Percentiles rank a stretch among this genome's conserved stretches.
These are phyloP conservation scores for Beverwykella pulmonaria DNA, from an alignment of 495 filamentous ascomycete genomes.

Conservation along the genomic window DNA sequence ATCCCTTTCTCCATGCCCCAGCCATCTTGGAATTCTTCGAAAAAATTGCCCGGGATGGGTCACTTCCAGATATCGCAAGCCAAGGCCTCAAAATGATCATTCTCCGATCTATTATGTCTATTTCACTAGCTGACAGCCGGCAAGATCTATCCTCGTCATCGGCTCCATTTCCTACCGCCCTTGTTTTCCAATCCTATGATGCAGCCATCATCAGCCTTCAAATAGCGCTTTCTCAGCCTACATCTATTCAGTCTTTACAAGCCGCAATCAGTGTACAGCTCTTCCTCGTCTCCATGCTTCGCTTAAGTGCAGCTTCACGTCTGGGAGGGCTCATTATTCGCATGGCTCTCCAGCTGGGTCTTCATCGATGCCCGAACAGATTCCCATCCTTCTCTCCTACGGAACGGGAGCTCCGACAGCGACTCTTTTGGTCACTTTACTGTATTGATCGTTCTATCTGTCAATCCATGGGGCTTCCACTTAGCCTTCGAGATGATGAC, in stretches of 20 bases:
- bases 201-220: conserved; percentile 46
- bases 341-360: conserved; percentile 53
- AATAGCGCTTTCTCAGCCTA: conserved; percentile 45
- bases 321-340: conserved; percentile 53
- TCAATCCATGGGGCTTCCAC: conserved; percentile 54
- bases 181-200: conserved; percentile 49
- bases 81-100: conserved; percentile 37
- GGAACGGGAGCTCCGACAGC: conserved; percentile 49
- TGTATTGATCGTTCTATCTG: conserved; percentile 47
- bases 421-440: conserved; percentile 58
- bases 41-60: conserved; percentile 29
- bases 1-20: conserved; percentile 53
- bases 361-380: conserved; percentile 54
- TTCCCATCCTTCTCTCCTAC: conserved; percentile 48
- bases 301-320: conserved; percentile 54
- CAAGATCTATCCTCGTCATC: neutral
- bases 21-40: conserved; percentile 49
- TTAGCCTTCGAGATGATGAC: conserved; percentile 56
- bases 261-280: conserved; percentile 52
- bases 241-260: conserved; percentile 50
- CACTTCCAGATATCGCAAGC: conserved; percentile 19
- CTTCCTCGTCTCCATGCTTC: conserved; percentile 52
- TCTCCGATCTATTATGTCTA: conserved; percentile 53
- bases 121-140: conserved; percentile 40
- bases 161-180: conserved; percentile 39